Evolutionary conservation across 352 stramenopile genomes (phyloP).

Genomic region (Phytophthora constricta): DNA sequence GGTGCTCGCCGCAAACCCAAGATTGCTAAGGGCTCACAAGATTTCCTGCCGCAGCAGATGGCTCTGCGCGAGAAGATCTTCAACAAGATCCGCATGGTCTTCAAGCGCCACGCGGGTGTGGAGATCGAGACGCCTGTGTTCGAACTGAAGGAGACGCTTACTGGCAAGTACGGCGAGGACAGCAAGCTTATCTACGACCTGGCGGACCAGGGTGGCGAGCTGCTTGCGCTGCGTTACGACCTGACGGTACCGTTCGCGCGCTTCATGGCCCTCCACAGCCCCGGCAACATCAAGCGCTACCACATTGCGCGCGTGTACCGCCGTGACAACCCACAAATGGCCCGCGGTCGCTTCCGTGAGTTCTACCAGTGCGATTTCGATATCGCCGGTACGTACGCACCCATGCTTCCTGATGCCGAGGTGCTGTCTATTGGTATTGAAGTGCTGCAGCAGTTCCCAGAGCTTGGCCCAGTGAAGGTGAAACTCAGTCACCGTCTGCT

Average conservation of each 20-base stretch:
- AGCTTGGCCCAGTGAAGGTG: constrained; percentile 93
- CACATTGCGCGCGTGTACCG: constrained; percentile 98
- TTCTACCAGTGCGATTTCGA: constrained; percentile 99
- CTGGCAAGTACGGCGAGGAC: constrained; percentile 99
- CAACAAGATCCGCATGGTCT: constrained; percentile 97
- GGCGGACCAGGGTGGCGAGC: constrained; percentile 97
- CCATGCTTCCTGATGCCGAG: constrained; percentile 98
- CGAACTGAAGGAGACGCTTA: constrained; percentile 98
- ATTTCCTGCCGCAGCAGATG: constrained; percentile 98
- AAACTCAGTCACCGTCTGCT: constrained; percentile 98
- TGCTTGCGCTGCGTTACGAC: constrained; percentile 96
- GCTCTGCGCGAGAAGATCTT: constrained; percentile 96
- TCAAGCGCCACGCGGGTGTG: constrained; percentile 97
- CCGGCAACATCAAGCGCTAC: constrained; percentile 99
- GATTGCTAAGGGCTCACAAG: constrained; percentile 93
- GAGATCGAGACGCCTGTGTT: constrained; percentile 99
- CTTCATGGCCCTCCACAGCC: constrained; percentile 97
- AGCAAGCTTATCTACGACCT: constrained; percentile 99
- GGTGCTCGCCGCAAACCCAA: constrained; percentile 85
- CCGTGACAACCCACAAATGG: constrained; percentile 95
- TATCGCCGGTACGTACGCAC: constrained; percentile 94
- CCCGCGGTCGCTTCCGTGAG: constrained; percentile 96
- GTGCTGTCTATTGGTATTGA: constrained; percentile 96
- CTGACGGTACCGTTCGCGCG: constrained; percentile 98
- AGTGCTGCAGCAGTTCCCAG: constrained; percentile 85